A percentile compares a stretch with the other conserved stretches of the same genome.
Conservation (phyloP, 495 filamentous ascomycete genomes). For the Lasiosphaeriaceae sp. region DNA sequence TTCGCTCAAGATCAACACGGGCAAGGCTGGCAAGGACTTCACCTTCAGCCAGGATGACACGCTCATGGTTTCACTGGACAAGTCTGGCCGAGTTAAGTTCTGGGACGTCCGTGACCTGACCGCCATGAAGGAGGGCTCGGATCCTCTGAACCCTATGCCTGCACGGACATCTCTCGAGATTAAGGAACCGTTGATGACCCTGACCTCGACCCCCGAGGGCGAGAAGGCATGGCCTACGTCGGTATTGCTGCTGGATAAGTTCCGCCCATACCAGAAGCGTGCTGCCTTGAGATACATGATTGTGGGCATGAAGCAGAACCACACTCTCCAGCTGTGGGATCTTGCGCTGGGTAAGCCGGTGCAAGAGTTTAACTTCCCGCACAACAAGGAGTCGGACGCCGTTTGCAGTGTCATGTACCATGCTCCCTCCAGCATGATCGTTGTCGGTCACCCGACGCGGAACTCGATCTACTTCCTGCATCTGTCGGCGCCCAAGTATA, state of each 20-base stretch:
- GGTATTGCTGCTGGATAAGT: slow-evolving; percentile 91
- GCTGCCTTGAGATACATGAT: slow-evolving; percentile 88
- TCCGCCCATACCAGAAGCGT: slow-evolving; percentile 80
- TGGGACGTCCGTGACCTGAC: slow-evolving; percentile 88
- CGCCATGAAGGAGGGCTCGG: slow-evolving; percentile 51
- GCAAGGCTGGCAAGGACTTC: slow-evolving; percentile 98
- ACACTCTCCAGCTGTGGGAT: slow-evolving; percentile 98
- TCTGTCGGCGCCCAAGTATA: slow-evolving; percentile 88
- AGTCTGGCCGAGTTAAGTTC: slow-evolving; percentile 89
- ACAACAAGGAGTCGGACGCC: slow-evolving; percentile 93
- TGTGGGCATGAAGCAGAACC: slow-evolving; percentile 98
- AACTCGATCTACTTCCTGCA: slow-evolving; percentile 98
- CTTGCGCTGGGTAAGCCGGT: slow-evolving; percentile 90
- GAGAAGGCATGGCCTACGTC: slow-evolving; percentile 96
- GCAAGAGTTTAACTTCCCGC: slow-evolving; percentile 93
- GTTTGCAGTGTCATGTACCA: slow-evolving; percentile 96
- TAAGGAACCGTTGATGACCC: slow-evolving; percentile 70
- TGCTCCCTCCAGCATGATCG: slow-evolving; percentile 80
- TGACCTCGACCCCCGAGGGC: slow-evolving; percentile 69
- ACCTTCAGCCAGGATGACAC: slow-evolving; percentile 95
- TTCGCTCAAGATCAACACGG: slow-evolving; percentile 85
- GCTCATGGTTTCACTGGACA: slow-evolving; percentile 90
- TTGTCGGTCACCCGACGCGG: slow-evolving; percentile 91
- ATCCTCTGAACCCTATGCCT: slow-evolving; percentile 44
- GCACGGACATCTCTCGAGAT: slow-evolving; percentile 63